Conservation (phyloP, 805 yeast genomes). For the Suhomyces vadensis region DNA sequence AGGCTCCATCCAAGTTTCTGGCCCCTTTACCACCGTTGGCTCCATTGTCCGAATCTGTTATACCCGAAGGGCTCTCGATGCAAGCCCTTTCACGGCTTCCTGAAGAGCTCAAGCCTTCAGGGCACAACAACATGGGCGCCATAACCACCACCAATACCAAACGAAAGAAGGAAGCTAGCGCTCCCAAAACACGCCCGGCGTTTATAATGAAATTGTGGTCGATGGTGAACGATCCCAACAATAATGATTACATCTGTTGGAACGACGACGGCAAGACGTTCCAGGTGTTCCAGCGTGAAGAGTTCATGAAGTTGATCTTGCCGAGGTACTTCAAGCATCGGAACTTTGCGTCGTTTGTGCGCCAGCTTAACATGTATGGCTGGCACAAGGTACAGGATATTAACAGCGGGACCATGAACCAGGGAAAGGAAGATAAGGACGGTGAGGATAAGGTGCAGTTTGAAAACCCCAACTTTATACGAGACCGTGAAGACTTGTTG, state of each 20-base stretch:
- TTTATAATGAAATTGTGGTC: constrained; percentile 93
- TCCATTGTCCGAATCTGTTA: constrained; percentile 32
- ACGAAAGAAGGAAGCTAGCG: constrained; percentile 30
- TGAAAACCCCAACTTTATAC: constrained; percentile 74
- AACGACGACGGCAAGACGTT: constrained; percentile 81
- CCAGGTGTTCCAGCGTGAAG: constrained; percentile 80
- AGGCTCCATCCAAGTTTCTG: constrained; percentile 10
- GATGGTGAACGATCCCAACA: constrained; percentile 84
- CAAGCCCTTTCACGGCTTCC: constrained; percentile 15
- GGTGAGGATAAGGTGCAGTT: constrained; percentile 88
- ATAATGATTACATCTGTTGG: constrained; percentile 79
- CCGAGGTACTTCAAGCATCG: constrained; percentile 95
- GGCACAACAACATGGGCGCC: neutral
- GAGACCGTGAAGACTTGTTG: constrained; percentile 78
- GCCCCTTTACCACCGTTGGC: constrained; percentile 27
- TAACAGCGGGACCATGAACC: constrained; percentile 63
- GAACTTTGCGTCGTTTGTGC: constrained; percentile 92
- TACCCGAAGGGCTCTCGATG: constrained; percentile 24
- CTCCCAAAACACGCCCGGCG: constrained; percentile 72
- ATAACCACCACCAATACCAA: constrained; percentile 18
- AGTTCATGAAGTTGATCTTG: constrained; percentile 76
- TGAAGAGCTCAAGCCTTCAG: constrained; percentile 2
- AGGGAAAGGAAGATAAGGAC: constrained; percentile 35
- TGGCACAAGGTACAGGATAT: constrained; percentile 98
- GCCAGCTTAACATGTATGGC: constrained; percentile 97